These are phyloP conservation scores for Cordyceps tenuipes DNA, from an alignment of 2,329 filamentous ascomycete genomes.

Conservation along the genomic window DNA sequence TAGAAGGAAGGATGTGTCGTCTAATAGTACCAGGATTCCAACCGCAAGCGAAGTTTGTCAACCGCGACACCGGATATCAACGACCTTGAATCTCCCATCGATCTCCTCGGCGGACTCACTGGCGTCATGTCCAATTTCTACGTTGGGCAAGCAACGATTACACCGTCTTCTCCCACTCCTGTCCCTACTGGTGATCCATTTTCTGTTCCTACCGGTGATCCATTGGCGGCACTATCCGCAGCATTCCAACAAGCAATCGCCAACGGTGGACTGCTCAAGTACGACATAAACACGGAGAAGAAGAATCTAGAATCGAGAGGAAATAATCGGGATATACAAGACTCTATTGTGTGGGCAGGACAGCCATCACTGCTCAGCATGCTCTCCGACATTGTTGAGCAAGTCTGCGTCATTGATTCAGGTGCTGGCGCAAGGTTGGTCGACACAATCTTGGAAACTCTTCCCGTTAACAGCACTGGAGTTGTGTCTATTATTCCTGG, in stretches of 20 bases:
- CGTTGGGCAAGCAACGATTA: background rate
- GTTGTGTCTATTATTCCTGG: slow-evolving; percentile 15
- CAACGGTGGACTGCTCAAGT: background rate
- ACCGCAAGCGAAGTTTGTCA: too few relatives aligned
- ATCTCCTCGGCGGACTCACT: slow-evolving; percentile 8
- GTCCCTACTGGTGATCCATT: background rate
- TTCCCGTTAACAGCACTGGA: slow-evolving; percentile 15
- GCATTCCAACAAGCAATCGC: slow-evolving; percentile 2
- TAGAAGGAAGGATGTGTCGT: background rate
- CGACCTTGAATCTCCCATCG: background rate
- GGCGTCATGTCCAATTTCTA: background rate
- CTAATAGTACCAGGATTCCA: background rate
- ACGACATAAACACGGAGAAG: background rate
- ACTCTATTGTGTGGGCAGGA: background rate
- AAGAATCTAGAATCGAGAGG: background rate
- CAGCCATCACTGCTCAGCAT: slow-evolving; percentile 14
- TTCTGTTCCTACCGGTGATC: background rate
- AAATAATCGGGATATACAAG: background rate
- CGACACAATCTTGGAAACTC: slow-evolving; percentile 16
- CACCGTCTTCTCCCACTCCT: background rate
- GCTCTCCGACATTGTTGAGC: slow-evolving; percentile 15
- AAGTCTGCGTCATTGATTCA: slow-evolving; percentile 15
- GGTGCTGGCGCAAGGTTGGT: slow-evolving; percentile 17
- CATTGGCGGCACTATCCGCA: background rate
- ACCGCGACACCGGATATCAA: background rate